Percentiles rank a stretch among this genome's conserved stretches.
phyloP scores from a whole-genome alignment of 2,329 filamentous ascomycete genomes.

The Fusarium algeriense region DNA sequence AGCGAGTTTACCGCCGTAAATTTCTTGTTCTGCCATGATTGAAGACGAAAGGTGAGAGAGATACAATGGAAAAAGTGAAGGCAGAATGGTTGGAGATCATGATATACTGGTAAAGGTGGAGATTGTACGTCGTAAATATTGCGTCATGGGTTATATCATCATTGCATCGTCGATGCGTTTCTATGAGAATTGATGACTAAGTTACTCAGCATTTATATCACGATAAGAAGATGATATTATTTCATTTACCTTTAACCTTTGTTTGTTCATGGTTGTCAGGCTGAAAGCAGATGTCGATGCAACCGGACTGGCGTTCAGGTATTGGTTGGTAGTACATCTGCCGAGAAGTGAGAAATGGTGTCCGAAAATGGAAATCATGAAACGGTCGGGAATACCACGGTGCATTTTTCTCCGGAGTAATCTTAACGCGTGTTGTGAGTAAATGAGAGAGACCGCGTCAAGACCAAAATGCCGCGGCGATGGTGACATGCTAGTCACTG shows the following conservation, averaged over 20 bases:
- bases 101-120: slow-evolving; percentile 12
- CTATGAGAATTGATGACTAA: not conserved
- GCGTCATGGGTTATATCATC: slow-evolving; percentile 32
- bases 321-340: not conserved
- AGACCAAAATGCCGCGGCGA: not conserved
- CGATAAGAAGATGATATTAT: too few species aligned
- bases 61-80: not conserved
- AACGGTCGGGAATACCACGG: not conserved
- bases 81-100: not conserved
- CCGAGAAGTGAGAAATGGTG: not conserved
- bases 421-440: accelerated
- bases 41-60: not conserved
- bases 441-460: not conserved
- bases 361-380: accelerated
- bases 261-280: not conserved
- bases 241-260: not conserved
- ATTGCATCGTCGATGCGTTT: slow-evolving; percentile 12
- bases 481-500: not conserved
- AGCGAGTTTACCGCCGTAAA: slow-evolving; percentile 5
- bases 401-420: not conserved
- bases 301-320: not conserved
- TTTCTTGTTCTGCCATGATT: slow-evolving; percentile 21
- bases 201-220: not conserved
- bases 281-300: not conserved
- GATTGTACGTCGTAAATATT: slow-evolving; percentile 19